Conservation (phyloP, 441 rosid species). For the Corymbia citriodora region DNA sequence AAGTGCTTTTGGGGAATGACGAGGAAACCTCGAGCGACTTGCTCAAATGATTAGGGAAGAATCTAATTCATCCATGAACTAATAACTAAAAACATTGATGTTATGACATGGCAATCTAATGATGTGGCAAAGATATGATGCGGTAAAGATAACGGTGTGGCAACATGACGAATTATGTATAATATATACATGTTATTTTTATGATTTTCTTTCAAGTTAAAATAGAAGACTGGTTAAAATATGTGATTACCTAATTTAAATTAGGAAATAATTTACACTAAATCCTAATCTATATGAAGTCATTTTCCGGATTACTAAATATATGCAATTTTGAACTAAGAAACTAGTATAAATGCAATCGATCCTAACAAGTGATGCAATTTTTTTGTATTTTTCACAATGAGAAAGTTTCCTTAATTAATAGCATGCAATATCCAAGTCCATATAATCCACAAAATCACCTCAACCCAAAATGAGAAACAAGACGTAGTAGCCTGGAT, state of each 20-base stretch:
- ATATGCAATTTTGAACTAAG: neutral
- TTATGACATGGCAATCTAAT: neutral
- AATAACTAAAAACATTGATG: neutral
- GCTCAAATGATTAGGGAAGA: neutral
- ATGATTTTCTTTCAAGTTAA: neutral
- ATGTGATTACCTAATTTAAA: neutral
- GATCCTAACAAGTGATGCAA: neutral
- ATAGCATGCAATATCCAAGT: neutral
- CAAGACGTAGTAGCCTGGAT: neutral
- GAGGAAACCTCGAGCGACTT: neutral
- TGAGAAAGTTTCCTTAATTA: neutral
- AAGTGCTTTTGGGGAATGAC: neutral
- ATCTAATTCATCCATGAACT: neutral
- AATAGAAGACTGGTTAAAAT: neutral
- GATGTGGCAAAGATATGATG: accelerated
- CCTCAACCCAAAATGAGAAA: neutral
- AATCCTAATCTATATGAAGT: neutral
- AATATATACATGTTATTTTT: neutral
- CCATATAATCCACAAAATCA: neutral
- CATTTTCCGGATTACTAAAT: neutral
- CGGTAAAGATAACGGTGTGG: too few relatives aligned
- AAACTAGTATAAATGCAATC: neutral
- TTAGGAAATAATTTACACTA: neutral
- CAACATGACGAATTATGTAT: neutral
- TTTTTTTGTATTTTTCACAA: neutral